Percentiles rank a stretch among this genome's conserved stretches.
These are phyloP conservation scores for Rhizoclosmatium sp. DNA, from an alignment of 192 early-diverging fungal species.

Conservation along the genomic window DNA sequence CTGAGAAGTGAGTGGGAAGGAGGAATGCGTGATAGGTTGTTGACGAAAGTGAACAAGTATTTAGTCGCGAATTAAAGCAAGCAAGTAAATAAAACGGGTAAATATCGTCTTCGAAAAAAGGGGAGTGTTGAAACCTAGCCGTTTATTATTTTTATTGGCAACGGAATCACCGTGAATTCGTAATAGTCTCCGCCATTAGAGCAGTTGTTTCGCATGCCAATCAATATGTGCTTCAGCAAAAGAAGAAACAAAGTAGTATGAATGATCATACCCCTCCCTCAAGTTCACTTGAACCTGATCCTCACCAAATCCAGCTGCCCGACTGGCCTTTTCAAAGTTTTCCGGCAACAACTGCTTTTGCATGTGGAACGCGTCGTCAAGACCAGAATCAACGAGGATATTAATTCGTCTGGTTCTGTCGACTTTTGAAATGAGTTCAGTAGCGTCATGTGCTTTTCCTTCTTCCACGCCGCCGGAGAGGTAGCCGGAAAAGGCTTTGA, in stretches of 20 bases:
- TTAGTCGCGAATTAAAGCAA: too few relatives aligned
- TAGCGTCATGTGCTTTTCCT: conserved; percentile 78
- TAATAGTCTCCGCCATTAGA: too few relatives aligned
- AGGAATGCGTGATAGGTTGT: neutral
- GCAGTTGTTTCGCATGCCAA: conserved; percentile 6
- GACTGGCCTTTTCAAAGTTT: conserved; percentile 16
- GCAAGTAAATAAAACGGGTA: too few relatives aligned
- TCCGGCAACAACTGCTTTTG: conserved; percentile 24
- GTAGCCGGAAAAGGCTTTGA: conserved; percentile 80
- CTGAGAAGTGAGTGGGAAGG: conserved; percentile 22
- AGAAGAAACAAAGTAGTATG: conserved; percentile 84
- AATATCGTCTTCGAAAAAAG: too few relatives aligned
- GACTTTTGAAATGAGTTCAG: conserved; percentile 64
- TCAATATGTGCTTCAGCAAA: conserved; percentile 54
- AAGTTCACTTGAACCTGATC: conserved; percentile 58
- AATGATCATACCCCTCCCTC: conserved; percentile 88
- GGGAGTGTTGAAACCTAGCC: too few relatives aligned
- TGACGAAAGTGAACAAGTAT: neutral
- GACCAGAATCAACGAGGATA: conserved; percentile 53
- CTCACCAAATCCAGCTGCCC: conserved; percentile 2
- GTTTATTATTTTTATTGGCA: too few relatives aligned
- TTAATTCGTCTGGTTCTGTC: conserved; percentile 5
- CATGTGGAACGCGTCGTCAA: conserved; percentile 17
- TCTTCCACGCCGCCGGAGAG: conserved; percentile 43
- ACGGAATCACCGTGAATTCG: too few relatives aligned